These are phyloP conservation scores for Leccinum sublutescens DNA, from an alignment of 768 basidiomycete genomes.

Conservation along the genomic window DNA sequence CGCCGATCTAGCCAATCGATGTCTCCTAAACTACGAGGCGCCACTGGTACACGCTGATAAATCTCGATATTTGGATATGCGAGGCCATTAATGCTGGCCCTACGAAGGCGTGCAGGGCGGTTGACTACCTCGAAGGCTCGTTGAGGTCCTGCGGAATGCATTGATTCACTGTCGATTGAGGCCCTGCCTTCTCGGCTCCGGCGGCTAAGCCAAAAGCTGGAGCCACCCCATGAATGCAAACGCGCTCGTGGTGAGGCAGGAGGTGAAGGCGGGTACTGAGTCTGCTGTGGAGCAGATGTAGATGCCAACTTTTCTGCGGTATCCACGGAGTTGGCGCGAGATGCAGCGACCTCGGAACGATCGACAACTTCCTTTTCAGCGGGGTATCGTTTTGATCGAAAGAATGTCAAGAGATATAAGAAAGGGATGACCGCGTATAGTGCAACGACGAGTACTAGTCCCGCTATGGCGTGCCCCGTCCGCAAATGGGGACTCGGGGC, in stretches of 20 bases:
- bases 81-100: conserved; percentile 46
- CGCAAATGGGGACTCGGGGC: conserved; percentile 38
- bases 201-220: conserved; percentile 36
- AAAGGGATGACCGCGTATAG: conserved; percentile 56
- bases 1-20: conserved; percentile 78
- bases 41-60: conserved; percentile 43
- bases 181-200: conserved; percentile 36
- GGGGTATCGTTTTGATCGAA: conserved; percentile 12
- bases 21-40: conserved; percentile 61
- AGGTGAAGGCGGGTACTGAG: conserved; percentile 32
- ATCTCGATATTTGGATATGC: conserved; percentile 42
- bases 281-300: conserved; percentile 27
- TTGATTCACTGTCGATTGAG: conserved; percentile 40
- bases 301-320: conserved; percentile 41
- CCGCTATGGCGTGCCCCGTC: conserved; percentile 64
- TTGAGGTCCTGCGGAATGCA: conserved; percentile 35
- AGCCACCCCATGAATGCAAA: conserved; percentile 39
- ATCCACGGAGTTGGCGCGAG: conserved; percentile 39
- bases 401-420: conserved; percentile 33
- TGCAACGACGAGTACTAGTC: conserved; percentile 60
- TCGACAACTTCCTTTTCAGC: conserved; percentile 21
- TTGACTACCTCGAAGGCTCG: conserved; percentile 51
- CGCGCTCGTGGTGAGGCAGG: conserved; percentile 32
- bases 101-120: conserved; percentile 50
- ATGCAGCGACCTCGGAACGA: conserved; percentile 25